These are phyloP conservation scores for Nannochloropsis gaditana DNA, from an alignment of 108 stramenopile species.

Conservation along the genomic window DNA sequence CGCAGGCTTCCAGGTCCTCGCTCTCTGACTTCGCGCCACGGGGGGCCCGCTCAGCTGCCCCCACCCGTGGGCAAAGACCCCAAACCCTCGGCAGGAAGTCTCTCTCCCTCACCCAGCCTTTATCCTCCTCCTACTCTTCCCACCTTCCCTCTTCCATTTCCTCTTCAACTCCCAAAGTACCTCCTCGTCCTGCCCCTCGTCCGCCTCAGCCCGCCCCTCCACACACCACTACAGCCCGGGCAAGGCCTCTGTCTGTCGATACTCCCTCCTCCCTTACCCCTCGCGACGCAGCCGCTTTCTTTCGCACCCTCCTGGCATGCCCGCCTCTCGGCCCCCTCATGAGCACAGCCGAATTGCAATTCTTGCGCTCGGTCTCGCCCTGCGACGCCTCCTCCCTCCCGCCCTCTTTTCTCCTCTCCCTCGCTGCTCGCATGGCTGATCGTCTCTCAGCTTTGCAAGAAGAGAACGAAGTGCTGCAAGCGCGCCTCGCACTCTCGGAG, in stretches of 20 bases:
- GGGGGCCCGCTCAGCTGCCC: too few relatives aligned
- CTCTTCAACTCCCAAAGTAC: background rate
- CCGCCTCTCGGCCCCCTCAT: background rate
- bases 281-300: background rate
- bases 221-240: too few relatives aligned
- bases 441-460: background rate
- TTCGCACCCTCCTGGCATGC: background rate
- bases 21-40: too few relatives aligned
- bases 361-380: background rate
- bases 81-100: too few relatives aligned
- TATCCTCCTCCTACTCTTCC: background rate
- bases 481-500: background rate
- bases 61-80: too few relatives aligned
- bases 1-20: too few relatives aligned
- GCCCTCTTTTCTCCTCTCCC: background rate
- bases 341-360: background rate
- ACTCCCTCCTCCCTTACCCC: background rate
- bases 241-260: background rate
- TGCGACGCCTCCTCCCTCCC: background rate
- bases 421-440: background rate
- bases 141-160: background rate
- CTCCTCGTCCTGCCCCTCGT: background rate
- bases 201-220: background rate
- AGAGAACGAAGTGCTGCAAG: background rate
- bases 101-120: background rate